A percentile compares a stretch with the other conserved stretches of the same genome.
Conservation (phyloP, 768 basidiomycete genomes). For the Boletus eberwhitei region DNA sequence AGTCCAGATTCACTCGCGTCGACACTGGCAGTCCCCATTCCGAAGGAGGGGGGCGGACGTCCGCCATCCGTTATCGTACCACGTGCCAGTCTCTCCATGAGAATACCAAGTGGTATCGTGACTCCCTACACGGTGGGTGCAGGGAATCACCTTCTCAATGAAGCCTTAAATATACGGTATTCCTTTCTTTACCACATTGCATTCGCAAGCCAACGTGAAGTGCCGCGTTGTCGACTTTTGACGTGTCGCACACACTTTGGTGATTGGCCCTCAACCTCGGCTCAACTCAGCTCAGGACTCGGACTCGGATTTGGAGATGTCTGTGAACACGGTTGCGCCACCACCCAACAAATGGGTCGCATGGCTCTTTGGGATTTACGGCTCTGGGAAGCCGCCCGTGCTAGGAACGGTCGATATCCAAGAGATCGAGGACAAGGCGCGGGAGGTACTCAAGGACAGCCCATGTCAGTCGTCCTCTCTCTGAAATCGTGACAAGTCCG, state of each 20-base stretch:
- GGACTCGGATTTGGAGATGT: slow-evolving; percentile 3
- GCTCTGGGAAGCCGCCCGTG: slow-evolving; percentile 22
- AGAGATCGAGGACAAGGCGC: slow-evolving; percentile 63
- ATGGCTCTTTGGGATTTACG: slow-evolving; percentile 22
- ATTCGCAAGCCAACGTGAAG: not conserved
- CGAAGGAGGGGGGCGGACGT: not conserved
- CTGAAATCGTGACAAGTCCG: not conserved
- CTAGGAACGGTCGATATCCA: slow-evolving; percentile 59
- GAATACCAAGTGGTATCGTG: not conserved
- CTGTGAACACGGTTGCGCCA: slow-evolving; percentile 21
- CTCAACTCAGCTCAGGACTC: not conserved
- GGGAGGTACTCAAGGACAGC: slow-evolving; percentile 55
- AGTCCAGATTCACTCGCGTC: not conserved
- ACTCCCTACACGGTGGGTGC: not conserved
- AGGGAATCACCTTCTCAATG: not conserved
- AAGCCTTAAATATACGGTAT: slow-evolving; percentile 7
- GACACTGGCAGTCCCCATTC: not conserved
- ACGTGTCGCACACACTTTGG: not conserved
- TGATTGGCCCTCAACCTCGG: not conserved
- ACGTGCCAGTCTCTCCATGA: not conserved
- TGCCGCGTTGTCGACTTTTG: not conserved
- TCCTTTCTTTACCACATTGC: not conserved
- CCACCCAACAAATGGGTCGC: slow-evolving; percentile 20
- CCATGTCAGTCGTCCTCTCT: slow-evolving; percentile 37
- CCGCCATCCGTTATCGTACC: not conserved